phyloP scores from a whole-genome alignment of 106 monocot genomes.

The Dendrobium nobile region DNA sequence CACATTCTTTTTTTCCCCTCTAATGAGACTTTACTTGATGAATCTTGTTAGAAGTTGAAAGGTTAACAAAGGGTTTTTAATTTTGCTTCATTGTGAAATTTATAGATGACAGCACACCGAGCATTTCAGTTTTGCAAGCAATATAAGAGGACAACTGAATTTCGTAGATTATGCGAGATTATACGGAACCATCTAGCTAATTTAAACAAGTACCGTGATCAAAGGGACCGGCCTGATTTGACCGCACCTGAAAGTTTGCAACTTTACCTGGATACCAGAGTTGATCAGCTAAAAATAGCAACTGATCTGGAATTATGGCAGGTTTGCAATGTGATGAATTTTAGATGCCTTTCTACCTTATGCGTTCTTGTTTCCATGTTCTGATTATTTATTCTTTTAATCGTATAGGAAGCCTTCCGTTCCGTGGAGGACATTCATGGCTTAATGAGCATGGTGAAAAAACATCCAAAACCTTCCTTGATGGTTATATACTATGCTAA shows the following conservation, averaged over 20 bases:
- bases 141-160: slow-evolving; percentile 93
- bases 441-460: slow-evolving; percentile 95
- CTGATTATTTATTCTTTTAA: slow-evolving; percentile 1
- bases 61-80: no score
- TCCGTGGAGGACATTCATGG: slow-evolving; percentile 93
- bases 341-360: not conserved
- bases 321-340: slow-evolving; percentile 29
- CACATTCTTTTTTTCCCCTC: no score
- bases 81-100: not conserved
- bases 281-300: slow-evolving; percentile 93
- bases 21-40: not conserved
- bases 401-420: slow-evolving; percentile 89
- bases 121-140: slow-evolving; percentile 98
- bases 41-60: not conserved
- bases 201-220: slow-evolving; percentile 89
- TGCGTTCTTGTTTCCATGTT: not conserved
- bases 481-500: slow-evolving; percentile 93
- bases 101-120: slow-evolving; percentile 89
- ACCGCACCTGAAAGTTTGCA: slow-evolving; percentile 91
- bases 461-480: slow-evolving; percentile 79
- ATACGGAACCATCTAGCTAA: slow-evolving; percentile 92
- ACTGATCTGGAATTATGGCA: slow-evolving; percentile 95
- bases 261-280: slow-evolving; percentile 82
- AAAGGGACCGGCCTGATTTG: slow-evolving; percentile 90
- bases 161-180: slow-evolving; percentile 92